phyloP scores from a whole-genome alignment of 139 green algal genomes.

The Dunaliella sp. region DNA sequence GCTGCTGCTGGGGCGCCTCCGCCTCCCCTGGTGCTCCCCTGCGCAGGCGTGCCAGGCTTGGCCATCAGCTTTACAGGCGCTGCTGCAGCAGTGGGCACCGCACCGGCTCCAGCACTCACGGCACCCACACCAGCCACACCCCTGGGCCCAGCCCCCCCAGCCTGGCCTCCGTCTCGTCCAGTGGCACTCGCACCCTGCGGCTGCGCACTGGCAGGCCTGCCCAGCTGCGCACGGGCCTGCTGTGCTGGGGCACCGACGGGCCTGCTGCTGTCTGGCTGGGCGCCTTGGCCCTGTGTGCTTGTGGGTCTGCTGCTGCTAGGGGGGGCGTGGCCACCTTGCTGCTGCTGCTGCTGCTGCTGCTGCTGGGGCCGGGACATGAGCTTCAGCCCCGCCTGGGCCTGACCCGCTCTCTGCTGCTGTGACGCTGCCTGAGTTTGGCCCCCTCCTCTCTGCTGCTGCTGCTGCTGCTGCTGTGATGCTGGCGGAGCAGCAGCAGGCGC shows the following conservation, averaged over 20 bases:
- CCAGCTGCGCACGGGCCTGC: too few relatives aligned
- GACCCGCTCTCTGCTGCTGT: neutral
- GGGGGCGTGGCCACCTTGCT: neutral
- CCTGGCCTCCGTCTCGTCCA: too few relatives aligned
- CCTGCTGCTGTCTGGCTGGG: too few relatives aligned
- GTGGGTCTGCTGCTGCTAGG: neutral
- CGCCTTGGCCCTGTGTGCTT: too few relatives aligned
- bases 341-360: neutral
- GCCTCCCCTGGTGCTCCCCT: neutral
- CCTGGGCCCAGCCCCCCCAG: too few relatives aligned
- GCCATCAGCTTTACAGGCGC: neutral
- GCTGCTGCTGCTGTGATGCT: neutral
- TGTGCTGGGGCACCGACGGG: too few relatives aligned
- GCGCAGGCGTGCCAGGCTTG: neutral
- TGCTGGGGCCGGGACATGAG: neutral
- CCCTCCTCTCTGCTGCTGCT: neutral
- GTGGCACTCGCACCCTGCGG: too few relatives aligned
- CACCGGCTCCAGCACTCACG: too few relatives aligned
- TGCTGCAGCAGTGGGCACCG: neutral
- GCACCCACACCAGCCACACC: too few relatives aligned
- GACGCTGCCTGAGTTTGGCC: neutral
- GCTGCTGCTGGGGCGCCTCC: neutral
- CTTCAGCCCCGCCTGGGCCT: neutral
- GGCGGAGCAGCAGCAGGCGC: neutral
- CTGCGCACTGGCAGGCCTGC: too few relatives aligned